phyloP scores from a whole-genome alignment of 176 grass and related monocot genomes.

The Raddia guianensis region DNA sequence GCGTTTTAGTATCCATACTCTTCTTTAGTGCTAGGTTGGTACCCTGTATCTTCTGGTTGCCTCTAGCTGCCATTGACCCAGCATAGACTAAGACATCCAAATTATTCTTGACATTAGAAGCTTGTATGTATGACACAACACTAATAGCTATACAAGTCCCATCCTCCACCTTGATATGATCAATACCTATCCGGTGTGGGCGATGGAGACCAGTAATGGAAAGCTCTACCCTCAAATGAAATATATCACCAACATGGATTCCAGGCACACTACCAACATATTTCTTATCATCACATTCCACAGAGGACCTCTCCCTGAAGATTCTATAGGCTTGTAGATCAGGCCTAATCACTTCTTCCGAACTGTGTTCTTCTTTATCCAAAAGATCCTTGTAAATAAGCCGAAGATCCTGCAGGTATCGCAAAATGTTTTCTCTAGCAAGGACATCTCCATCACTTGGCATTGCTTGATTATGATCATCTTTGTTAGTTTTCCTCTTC shows the following conservation, averaged over 20 bases:
- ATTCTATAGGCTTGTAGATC: conserved; percentile 68
- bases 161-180: conserved; percentile 59
- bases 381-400: conserved; percentile 62
- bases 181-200: conserved; percentile 52
- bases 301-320: conserved; percentile 56
- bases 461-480: conserved; percentile 30
- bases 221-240: conserved; percentile 75
- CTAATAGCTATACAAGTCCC: conserved; percentile 60
- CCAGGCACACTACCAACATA: conserved; percentile 78
- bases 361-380: conserved; percentile 45
- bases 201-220: conserved; percentile 77
- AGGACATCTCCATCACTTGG: conserved; percentile 4
- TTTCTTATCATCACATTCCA: conserved; percentile 45
- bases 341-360: conserved; percentile 4
- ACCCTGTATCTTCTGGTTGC: conserved; percentile 56
- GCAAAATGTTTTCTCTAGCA: conserved; percentile 48
- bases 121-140: conserved; percentile 55
- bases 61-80: conserved; percentile 45
- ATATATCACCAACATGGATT: conserved; percentile 70
- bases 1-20: conserved; percentile 81
- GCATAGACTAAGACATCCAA: conserved; percentile 68
- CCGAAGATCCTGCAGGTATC: conserved; percentile 49
- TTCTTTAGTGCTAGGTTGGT: conserved; percentile 70
- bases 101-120: conserved; percentile 56
- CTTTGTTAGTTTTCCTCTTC: conserved; percentile 36